Evolutionary conservation across 495 filamentous ascomycete species (phyloP), one percentile per base, ranked within the genome.

Genomic region (Penicillium paxilli): DNA sequence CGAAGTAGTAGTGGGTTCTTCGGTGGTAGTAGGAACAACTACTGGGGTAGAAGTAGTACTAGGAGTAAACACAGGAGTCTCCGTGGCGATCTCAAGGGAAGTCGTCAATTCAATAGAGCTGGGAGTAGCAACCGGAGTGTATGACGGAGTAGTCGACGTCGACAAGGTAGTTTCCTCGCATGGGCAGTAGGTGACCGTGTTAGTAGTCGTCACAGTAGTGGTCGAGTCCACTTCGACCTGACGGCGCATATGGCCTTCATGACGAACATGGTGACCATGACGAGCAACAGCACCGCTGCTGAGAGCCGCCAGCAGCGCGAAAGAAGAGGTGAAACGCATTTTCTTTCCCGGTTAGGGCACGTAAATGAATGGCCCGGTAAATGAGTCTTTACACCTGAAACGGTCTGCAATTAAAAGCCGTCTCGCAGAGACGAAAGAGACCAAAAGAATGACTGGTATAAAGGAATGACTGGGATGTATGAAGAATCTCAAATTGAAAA

Each of bases 321-420:
- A 45, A 62, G 67, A 66, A 57, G 67, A 65, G 54, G 57, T 50
- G 57, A 71, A 58, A 9, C 60, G 64, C 70, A 73, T 73, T 41
- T 55, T 64, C 47, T 12, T 14, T n/a, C n/a, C n/a, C n/a, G n/a
- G n/a, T n/a, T n/a, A n/a, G 30, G 30, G 30, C 10, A 32, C 11
- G 30, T 32, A 32, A 32, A n/a, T 46, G 9, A 46, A 49, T 23
- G 32, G 21, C 33, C 10, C 47, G 35, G 35, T 9, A 2, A 38
- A 38, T 38, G 8, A 38, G 35, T 16, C 35, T 16, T 1, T 16
- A 32, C 40, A 42, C 40, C 20, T 11, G 19, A 47, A 14, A 30
- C 24, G 25, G n/a, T n/a, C 20, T n/a, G 25, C 22, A 12, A n/a
- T 4, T 9, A 20, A 33, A 47, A 32, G 24, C 14, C 45, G 25